Conservation (phyloP, 331 rosid species). For the Pyracantha coccinea region DNA sequence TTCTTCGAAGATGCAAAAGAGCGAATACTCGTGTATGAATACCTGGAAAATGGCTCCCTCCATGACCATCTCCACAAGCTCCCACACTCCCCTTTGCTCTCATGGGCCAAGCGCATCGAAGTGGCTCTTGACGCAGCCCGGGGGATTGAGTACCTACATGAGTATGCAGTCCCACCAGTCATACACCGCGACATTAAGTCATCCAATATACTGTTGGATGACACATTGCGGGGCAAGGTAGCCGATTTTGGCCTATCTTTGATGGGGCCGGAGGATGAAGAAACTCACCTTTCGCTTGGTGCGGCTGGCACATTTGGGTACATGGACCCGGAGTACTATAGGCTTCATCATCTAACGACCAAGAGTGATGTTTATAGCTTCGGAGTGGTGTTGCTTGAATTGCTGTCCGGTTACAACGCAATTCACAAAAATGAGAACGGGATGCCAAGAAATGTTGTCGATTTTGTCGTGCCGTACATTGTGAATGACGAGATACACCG, state of each 20-base stretch:
- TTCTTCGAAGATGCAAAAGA: constrained; percentile 60
- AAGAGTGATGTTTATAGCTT: constrained; percentile 92
- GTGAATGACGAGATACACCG: constrained; percentile 73
- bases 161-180: constrained; percentile 52
- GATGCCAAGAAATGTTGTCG: constrained; percentile 77
- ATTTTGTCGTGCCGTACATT: constrained; percentile 58
- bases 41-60: constrained; percentile 61
- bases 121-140: constrained; percentile 79
- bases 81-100: constrained; percentile 23
- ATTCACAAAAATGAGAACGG: constrained; percentile 67
- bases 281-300: constrained; percentile 45
- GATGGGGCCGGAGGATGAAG: constrained; percentile 62
- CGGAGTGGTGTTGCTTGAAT: constrained; percentile 62
- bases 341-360: constrained; percentile 60
- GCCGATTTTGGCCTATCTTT: constrained; percentile 77
- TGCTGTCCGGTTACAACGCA: constrained; percentile 56
- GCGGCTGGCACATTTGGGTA: constrained; percentile 91
- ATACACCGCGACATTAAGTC: constrained; percentile 89
- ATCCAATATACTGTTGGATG: constrained; percentile 62
- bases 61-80: constrained; percentile 64
- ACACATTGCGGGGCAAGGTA: constrained; percentile 51
- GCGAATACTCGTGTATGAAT: constrained; percentile 69
- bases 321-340: constrained; percentile 87
- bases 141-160: constrained; percentile 72
- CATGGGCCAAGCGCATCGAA: constrained; percentile 51